Conservation (phyloP, 176 grass and related monocot species). For the Phragmites australis region DNA sequence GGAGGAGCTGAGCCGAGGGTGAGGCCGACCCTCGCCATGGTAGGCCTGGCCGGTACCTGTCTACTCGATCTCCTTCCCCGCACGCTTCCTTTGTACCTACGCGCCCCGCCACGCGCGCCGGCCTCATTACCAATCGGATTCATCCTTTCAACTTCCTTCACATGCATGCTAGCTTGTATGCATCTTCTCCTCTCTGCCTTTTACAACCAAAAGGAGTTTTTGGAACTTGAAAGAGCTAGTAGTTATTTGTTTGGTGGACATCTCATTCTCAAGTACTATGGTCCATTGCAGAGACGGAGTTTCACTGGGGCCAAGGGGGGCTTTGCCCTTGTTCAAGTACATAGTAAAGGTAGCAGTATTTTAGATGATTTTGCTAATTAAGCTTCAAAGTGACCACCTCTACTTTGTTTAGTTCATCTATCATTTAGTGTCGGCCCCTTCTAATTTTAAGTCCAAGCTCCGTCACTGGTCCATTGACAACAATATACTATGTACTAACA, state of each 20-base stretch:
- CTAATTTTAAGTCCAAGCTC: too few relatives aligned
- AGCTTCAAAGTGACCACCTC: too few relatives aligned
- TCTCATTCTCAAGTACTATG: background rate
- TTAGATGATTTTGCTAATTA: too few relatives aligned
- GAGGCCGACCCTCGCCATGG: slow-evolving; percentile 20
- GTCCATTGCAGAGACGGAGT: background rate
- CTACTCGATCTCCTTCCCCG: slow-evolving; percentile 30
- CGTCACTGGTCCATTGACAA: too few relatives aligned
- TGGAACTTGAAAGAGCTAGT: background rate
- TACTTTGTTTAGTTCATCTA: too few relatives aligned
- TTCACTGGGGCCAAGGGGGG: too few relatives aligned
- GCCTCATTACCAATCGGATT: background rate
- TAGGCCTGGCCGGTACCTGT: slow-evolving; percentile 27
- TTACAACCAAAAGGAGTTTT: background rate
- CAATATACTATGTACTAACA: too few relatives aligned
- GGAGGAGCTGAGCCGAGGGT: slow-evolving; percentile 17
- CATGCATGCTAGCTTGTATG: background rate
- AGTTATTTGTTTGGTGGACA: background rate
- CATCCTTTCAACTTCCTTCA: background rate
- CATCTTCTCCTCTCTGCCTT: background rate
- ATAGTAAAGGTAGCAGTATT: too few relatives aligned
- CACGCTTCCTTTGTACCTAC: slow-evolving; percentile 46
- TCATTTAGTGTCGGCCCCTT: too few relatives aligned
- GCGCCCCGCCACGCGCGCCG: background rate
- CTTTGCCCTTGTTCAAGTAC: too few relatives aligned